phyloP scores from a whole-genome alignment of 768 basidiomycete species.

The Pholiota microspora region DNA sequence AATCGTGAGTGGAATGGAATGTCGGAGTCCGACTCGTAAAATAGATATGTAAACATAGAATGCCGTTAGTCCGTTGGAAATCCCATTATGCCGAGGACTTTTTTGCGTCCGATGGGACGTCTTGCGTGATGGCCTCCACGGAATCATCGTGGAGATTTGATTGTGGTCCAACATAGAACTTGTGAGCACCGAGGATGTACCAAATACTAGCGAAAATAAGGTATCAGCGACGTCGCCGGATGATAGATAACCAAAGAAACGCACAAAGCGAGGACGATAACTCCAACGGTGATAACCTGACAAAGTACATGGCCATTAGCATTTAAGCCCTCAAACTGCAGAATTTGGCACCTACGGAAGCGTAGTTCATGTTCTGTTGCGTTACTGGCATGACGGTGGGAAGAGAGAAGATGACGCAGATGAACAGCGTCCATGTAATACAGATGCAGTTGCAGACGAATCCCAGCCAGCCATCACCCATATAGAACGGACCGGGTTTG shows the following conservation, averaged over 20 bases:
- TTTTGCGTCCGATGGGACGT: constrained; percentile 9
- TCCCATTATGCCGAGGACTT: constrained; percentile 2
- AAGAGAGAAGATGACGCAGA: constrained; percentile 69
- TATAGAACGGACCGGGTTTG: constrained; percentile 84
- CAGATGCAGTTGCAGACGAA: constrained; percentile 61
- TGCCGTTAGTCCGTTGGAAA: neutral
- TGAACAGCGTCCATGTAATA: constrained; percentile 67
- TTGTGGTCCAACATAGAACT: constrained; percentile 57
- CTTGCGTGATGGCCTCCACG: constrained; percentile 15
- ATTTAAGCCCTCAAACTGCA: neutral
- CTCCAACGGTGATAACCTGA: constrained; percentile 51
- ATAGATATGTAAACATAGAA: neutral
- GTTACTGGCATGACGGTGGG: constrained; percentile 72
- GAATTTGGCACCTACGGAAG: constrained; percentile 46
- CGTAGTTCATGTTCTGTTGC: constrained; percentile 76
- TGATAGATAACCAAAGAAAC: constrained; percentile 19
- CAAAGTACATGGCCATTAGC: neutral
- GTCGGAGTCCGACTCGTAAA: neutral
- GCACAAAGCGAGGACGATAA: constrained; percentile 52
- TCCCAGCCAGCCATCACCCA: constrained; percentile 69
- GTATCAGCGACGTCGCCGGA: constrained; percentile 5
- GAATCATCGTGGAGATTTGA: constrained; percentile 42
- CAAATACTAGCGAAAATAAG: constrained; percentile 34
- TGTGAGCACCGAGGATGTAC: constrained; percentile 53
- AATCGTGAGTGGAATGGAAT: neutral